A percentile compares a stretch with the other conserved stretches of the same genome.
Evolutionary conservation across 768 basidiomycete genomes (phyloP).

Genomic region (Psilocybe azurescens): DNA sequence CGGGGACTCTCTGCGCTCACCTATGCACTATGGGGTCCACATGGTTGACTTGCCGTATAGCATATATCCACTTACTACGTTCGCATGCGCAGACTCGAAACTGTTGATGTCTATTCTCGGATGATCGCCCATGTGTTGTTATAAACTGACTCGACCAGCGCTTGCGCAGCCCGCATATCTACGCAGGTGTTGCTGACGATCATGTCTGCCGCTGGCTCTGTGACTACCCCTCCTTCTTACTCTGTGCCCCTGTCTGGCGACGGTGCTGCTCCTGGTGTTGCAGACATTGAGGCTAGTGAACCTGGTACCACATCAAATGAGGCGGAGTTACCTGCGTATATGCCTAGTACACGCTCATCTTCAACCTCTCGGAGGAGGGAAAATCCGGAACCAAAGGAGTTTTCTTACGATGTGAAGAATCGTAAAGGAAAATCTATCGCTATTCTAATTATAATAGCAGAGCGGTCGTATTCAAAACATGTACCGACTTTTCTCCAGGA

Average conservation of each 20-base stretch:
- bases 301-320: not conserved
- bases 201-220: conserved; percentile 6
- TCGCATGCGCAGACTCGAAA: conserved; percentile 10
- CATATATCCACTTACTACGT: not conserved
- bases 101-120: conserved; percentile 8
- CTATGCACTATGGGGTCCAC: conserved; percentile 6
- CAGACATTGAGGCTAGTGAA: not conserved
- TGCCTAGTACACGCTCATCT: conserved; percentile 5
- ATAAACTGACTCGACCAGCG: conserved; percentile 9
- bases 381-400: conserved; percentile 27
- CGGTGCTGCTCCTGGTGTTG: not conserved
- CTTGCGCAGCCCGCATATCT: not conserved
- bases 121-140: not conserved
- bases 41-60: conserved; percentile 8
- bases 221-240: conserved; percentile 32
- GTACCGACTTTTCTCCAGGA: conserved; percentile 42
- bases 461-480: conserved; percentile 40
- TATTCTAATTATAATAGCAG: conserved; percentile 50
- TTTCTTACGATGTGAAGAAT: conserved; percentile 30
- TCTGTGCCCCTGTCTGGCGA: not conserved
- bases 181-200: not conserved
- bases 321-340: conserved; percentile 26
- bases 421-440: conserved; percentile 47
- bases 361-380: conserved; percentile 8
- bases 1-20: conserved; percentile 1